Evolutionary conservation across 306 rosid species (phyloP).

Genomic region (Mimosa pudica): DNA sequence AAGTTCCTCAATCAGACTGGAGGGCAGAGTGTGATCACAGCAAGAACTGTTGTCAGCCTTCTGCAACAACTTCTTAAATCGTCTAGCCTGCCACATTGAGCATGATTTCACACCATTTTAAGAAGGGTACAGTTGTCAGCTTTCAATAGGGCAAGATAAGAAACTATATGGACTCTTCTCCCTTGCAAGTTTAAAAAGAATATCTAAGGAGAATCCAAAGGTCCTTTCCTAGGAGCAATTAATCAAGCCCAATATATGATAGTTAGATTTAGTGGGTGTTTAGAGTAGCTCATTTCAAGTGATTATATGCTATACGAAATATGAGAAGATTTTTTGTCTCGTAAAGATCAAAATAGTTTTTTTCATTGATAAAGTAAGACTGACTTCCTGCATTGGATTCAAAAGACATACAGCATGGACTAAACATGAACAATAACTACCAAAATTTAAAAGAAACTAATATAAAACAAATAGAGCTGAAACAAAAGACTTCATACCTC

Average conservation of each 20-base stretch:
- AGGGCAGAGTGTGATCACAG: constrained; percentile 51
- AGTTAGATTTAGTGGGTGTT: neutral
- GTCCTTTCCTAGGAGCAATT: neutral
- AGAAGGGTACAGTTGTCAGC: constrained; percentile 7
- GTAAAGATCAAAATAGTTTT: no score
- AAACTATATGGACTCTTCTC: constrained; percentile 10
- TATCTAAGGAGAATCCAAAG: constrained; percentile 2
- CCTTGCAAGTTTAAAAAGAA: constrained; percentile 1
- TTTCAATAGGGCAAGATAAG: neutral
- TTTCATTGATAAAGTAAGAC: neutral
- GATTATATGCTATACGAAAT: no score
- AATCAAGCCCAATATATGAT: neutral
- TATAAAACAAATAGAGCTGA: neutral
- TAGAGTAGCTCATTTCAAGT: no score
- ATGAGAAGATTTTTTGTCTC: no score
- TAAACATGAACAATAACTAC: constrained; percentile 5
- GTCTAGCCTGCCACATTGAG: constrained; percentile 58
- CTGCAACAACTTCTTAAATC: constrained; percentile 73
- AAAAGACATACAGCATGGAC: constrained; percentile 17
- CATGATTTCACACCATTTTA: constrained; percentile 27
- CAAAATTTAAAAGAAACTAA: neutral
- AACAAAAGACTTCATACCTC: constrained; percentile 62
- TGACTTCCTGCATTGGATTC: constrained; percentile 7
- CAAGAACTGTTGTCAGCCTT: constrained; percentile 79
- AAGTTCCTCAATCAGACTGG: constrained; percentile 65